A percentile compares a stretch with the other conserved stretches of the same genome.
Conservation (phyloP, 1,284 basidiomycete species). For the Paramarasmius palmivorus region DNA sequence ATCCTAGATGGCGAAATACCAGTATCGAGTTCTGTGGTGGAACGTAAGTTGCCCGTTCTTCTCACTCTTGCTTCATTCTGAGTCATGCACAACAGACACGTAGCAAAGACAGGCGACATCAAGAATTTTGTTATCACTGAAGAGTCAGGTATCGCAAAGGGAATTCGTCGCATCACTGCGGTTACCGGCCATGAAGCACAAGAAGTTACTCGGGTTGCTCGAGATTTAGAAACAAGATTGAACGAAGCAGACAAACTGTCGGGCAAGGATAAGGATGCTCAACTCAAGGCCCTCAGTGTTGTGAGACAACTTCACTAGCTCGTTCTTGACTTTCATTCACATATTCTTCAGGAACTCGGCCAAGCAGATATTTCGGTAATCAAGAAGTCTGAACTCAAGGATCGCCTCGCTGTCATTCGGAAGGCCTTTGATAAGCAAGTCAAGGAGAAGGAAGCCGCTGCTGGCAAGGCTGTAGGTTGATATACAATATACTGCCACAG, state of each 20-base stretch:
- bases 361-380: constrained; percentile 89
- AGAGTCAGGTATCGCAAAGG: constrained; percentile 97
- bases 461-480: constrained; percentile 73
- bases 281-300: constrained; percentile 79
- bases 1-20: constrained; percentile 88
- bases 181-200: constrained; percentile 94
- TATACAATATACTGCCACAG: neutral
- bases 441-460: constrained; percentile 80
- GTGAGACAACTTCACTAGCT: too few relatives aligned
- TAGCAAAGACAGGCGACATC: constrained; percentile 93
- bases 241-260: constrained; percentile 62
- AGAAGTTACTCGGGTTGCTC: constrained; percentile 74
- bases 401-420: constrained; percentile 70
- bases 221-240: constrained; percentile 66
- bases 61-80: constrained; percentile 4
- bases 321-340: neutral
- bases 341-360: constrained; percentile 84
- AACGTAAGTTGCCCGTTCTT: constrained; percentile 62
- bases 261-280: constrained; percentile 86
- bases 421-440: constrained; percentile 85
- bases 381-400: constrained; percentile 80
- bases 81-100: constrained; percentile 61
- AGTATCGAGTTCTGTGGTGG: constrained; percentile 98
- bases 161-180: constrained; percentile 92
- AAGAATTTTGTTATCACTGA: constrained; percentile 94